phyloP scores from a whole-genome alignment of 1,284 basidiomycete species.

The Cutaneotrichosporon cavernicola region DNA sequence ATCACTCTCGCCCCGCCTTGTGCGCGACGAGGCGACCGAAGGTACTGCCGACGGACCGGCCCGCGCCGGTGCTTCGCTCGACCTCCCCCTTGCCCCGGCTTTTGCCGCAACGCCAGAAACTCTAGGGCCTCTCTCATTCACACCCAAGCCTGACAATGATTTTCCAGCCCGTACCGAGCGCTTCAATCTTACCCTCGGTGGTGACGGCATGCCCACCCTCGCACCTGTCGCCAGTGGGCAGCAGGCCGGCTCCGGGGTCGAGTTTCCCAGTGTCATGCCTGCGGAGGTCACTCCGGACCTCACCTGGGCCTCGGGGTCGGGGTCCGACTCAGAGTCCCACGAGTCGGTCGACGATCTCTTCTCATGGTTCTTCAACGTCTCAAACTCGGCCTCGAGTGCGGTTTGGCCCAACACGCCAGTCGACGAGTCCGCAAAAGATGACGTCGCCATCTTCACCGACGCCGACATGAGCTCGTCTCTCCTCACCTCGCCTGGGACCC shows the following conservation, averaged over 20 bases:
- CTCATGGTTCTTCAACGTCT: conserved; percentile 25
- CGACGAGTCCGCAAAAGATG: not conserved
- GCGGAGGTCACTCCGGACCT: conserved; percentile 9
- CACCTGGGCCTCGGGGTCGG: conserved; percentile 4
- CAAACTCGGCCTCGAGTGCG: conserved; percentile 8
- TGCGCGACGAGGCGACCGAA: conserved; percentile 8
- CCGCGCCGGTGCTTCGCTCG: conserved; percentile 4
- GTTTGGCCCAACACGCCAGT: conserved; percentile 8
- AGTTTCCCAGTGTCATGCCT: conserved; percentile 13
- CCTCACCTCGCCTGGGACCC: not conserved
- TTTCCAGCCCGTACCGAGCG: conserved; percentile 3
- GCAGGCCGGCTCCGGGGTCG: not conserved
- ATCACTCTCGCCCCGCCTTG: not conserved
- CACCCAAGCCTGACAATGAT: conserved; percentile 7
- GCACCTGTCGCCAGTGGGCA: conserved; percentile 2
- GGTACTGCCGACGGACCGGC: conserved; percentile 7
- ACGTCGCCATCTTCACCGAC: not conserved
- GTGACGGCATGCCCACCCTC: conserved; percentile 3
- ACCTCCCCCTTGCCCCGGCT: conserved; percentile 24
- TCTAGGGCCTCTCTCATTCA: conserved; percentile 19
- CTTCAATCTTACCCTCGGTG: conserved; percentile 6
- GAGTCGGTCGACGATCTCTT: conserved; percentile 25
- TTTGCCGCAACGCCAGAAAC: conserved; percentile 26
- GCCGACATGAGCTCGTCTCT: not conserved
- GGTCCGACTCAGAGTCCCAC: conserved; percentile 7